phyloP scores from a whole-genome alignment of 2,329 filamentous ascomycete genomes.

The Fusarium coicis region DNA sequence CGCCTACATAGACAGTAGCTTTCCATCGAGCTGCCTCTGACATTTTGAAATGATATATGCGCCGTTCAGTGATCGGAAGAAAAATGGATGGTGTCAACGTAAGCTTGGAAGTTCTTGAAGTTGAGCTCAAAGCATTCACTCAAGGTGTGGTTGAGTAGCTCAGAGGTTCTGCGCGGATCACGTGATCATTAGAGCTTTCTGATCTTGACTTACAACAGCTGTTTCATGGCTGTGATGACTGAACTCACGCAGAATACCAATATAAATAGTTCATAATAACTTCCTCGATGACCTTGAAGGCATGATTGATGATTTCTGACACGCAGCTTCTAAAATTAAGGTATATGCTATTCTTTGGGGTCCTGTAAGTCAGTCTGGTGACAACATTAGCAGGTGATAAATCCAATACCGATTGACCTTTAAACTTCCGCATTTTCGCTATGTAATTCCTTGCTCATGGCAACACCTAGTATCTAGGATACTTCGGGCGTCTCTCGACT shows the following conservation, averaged over 20 bases:
- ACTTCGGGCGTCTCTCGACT: neutral
- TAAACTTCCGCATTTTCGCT: neutral
- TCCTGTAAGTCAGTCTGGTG: neutral
- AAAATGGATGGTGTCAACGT: neutral
- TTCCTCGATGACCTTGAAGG: too few relatives aligned
- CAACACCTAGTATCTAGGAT: neutral
- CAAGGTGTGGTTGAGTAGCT: slow-evolving; percentile 4
- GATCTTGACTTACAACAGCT: slow-evolving; percentile 5
- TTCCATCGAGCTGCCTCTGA: slow-evolving; percentile 86
- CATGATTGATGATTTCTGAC: neutral
- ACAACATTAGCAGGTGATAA: neutral
- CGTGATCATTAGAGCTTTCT: slow-evolving; percentile 20
- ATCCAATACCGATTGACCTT: neutral
- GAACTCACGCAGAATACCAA: too few relatives aligned
- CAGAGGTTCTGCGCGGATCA: slow-evolving; percentile 30
- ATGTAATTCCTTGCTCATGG: neutral
- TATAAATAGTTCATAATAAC: neutral
- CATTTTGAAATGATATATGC: slow-evolving; percentile 61
- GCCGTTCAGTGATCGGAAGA: neutral
- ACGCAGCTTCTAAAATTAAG: neutral
- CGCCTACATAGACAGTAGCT: slow-evolving; percentile 91
- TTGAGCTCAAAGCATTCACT: slow-evolving; percentile 18
- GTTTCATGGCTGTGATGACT: neutral
- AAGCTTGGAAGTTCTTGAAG: slow-evolving; percentile 8
- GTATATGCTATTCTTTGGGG: neutral